Conservation (phyloP, 2,329 filamentous ascomycete species). For the Ambrosiella cleistominuta region DNA sequence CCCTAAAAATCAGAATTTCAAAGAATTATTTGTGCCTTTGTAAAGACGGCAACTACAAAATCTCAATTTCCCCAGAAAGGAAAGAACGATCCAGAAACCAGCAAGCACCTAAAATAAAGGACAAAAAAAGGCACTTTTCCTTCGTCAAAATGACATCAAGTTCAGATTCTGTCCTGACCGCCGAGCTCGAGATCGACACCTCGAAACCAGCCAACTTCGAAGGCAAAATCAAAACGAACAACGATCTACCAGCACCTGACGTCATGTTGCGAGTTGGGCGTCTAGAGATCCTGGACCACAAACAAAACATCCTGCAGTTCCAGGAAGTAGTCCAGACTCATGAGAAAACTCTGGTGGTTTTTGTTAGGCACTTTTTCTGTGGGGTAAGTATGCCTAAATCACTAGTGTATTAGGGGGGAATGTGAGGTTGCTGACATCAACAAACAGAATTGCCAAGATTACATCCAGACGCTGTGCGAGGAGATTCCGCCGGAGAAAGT, state of each 20-base stretch:
- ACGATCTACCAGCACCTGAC: conserved; percentile 34
- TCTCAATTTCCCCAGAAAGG: too few relatives aligned
- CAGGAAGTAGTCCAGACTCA: conserved; percentile 41
- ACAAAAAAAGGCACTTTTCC: too few relatives aligned
- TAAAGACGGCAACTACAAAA: too few relatives aligned
- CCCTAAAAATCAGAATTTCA: too few relatives aligned
- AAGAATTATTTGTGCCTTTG: too few relatives aligned
- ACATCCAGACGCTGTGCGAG: conserved; percentile 43
- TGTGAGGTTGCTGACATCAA: conserved; percentile 2
- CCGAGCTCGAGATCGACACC: conserved; percentile 18
- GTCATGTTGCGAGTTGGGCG: conserved; percentile 34
- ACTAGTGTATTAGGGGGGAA: background rate
- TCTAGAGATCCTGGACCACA: conserved; percentile 41
- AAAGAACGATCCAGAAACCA: too few relatives aligned
- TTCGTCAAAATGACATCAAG: background rate
- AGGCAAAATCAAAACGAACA: conserved; percentile 36
- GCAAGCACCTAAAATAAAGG: too few relatives aligned
- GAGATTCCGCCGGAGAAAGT: conserved; percentile 36
- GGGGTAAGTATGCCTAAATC: conserved; percentile 36
- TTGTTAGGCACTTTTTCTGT: conserved; percentile 67
- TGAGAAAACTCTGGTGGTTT: conserved; percentile 48
- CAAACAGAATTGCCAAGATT: conserved; percentile 56
- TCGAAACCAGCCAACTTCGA: conserved; percentile 34
- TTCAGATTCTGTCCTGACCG: background rate
- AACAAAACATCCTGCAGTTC: conserved; percentile 43